Evolutionary conservation across 139 green algal species (phyloP), one percentile per base, ranked within the genome.

Genomic region (Bryopsis sp.): DNA sequence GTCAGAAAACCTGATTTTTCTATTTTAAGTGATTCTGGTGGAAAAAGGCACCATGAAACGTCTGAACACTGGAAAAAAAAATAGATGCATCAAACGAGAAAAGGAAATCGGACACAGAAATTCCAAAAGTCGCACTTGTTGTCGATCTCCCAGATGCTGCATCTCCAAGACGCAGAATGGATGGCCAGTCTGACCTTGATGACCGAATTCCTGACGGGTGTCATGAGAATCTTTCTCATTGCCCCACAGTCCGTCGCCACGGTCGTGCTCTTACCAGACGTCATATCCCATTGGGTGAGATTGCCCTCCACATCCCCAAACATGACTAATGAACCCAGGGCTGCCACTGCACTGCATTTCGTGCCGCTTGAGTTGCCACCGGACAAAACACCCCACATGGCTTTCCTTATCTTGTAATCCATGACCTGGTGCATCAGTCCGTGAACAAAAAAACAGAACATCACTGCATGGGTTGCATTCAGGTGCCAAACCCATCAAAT

Each of bases 241-340:
- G 59, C 24, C 5, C 59, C 59, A 19, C 11, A 19, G 28, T 67
- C 73, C 1, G 79, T 86, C 4, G 39, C 22, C 22, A 79, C 1
- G 11, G 70, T n/a, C 37, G 66, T 78, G 35, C 69, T 75, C 11
- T 62, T 54, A 5, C 81, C 82, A 2, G 64, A 82, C 31, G 31
- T 50, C 24, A 74, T 83, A 72, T 94, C 83, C 87, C 89, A 95
- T 28, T 82, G 65, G 46, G 76, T 74, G 48, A 95, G 73, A 6
- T 61, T 72, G 29, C 88, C 88, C 38, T 89, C 81, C 0, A 38
- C 67, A 60, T 91, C 88, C 0, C 88, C 89, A 61, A 94, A 43
- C 38, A 89, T 63, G 26, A 73, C 39, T 11, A 43, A 32, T 64
- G 64, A 43, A 28, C 59, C 59, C 24, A 46, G 11, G 7, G 33